A percentile compares a stretch with the other conserved stretches of the same genome.
These are phyloP conservation scores for Colletotrichum tropicicola DNA, from an alignment of 2,329 filamentous ascomycete species.

Conservation along the genomic window DNA sequence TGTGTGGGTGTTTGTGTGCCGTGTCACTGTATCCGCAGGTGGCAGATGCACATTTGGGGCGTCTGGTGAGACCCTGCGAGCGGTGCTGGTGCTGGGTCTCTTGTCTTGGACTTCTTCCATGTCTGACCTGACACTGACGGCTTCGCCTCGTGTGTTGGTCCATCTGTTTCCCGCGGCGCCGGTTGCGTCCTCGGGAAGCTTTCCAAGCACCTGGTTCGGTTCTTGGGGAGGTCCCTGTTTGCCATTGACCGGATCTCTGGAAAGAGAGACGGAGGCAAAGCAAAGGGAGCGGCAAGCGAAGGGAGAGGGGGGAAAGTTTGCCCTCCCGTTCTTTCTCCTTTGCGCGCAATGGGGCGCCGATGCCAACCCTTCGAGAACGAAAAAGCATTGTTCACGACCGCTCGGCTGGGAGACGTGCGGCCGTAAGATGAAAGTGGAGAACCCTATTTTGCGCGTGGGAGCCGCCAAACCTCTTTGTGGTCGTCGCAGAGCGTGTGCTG, in stretches of 20 bases:
- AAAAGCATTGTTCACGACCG: conserved; percentile 14
- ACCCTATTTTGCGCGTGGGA: not conserved
- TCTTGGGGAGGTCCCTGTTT: not conserved
- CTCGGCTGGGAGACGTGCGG: conserved; percentile 14
- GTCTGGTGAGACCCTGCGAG: not conserved
- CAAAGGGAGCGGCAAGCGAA: too few relatives aligned
- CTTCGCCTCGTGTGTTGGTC: conserved; percentile 6
- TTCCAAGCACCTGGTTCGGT: conserved; percentile 17
- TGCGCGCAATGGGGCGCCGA: not conserved
- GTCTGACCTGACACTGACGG: not conserved
- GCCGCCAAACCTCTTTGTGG: conserved; percentile 4
- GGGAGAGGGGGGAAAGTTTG: not conserved
- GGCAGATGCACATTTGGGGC: not conserved
- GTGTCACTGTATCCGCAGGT: not conserved
- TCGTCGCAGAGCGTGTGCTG: not conserved
- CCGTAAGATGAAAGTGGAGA: conserved; percentile 22
- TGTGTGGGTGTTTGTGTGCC: not conserved
- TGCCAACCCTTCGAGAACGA: conserved; percentile 23
- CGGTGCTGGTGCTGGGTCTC: not conserved
- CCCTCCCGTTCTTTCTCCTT: not conserved
- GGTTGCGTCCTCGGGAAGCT: conserved; percentile 19
- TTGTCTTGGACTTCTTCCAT: not conserved
- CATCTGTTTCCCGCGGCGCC: not conserved
- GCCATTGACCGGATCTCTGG: not conserved
- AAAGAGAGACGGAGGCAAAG: not conserved